phyloP scores from a whole-genome alignment of 2,329 filamentous ascomycete genomes.

The Colletotrichum magnum region DNA sequence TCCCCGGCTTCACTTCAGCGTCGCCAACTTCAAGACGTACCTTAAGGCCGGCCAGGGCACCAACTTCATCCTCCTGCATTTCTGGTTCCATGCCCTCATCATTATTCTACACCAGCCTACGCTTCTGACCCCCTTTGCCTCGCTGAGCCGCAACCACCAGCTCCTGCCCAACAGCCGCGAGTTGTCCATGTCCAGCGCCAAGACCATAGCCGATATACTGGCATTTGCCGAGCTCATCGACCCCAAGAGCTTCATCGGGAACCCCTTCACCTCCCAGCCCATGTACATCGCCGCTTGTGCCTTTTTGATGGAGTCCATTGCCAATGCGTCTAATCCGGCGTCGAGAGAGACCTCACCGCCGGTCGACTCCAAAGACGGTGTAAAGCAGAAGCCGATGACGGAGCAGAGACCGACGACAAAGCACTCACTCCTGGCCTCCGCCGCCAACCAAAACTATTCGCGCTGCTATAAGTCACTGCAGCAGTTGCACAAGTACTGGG shows the following conservation, averaged over 20 bases:
- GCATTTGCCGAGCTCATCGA: slow-evolving; percentile 90
- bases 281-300: slow-evolving; percentile 94
- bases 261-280: slow-evolving; percentile 90
- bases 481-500: slow-evolving; percentile 87
- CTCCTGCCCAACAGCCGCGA: slow-evolving; percentile 86
- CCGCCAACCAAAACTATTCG: slow-evolving; percentile 89
- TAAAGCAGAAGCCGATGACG: slow-evolving; percentile 32
- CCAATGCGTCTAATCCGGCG: slow-evolving; percentile 76
- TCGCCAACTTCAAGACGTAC: slow-evolving; percentile 88
- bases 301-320: slow-evolving; percentile 86
- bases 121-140: slow-evolving; percentile 81
- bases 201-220: slow-evolving; percentile 91
- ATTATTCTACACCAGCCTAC: slow-evolving; percentile 89
- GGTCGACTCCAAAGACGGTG: slow-evolving; percentile 44
- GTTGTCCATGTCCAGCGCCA: slow-evolving; percentile 88
- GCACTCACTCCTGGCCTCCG: slow-evolving; percentile 83
- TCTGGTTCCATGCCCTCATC: slow-evolving; percentile 91
- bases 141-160: slow-evolving; percentile 72
- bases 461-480: slow-evolving; percentile 87
- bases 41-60: slow-evolving; percentile 85
- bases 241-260: slow-evolving; percentile 87
- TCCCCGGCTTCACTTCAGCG: slow-evolving; percentile 83
- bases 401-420: slow-evolving; percentile 66
- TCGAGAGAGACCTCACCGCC: slow-evolving; percentile 72
- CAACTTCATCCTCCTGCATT: slow-evolving; percentile 88